phyloP scores from a whole-genome alignment of 768 basidiomycete genomes.

The Amylocystis lapponica region DNA sequence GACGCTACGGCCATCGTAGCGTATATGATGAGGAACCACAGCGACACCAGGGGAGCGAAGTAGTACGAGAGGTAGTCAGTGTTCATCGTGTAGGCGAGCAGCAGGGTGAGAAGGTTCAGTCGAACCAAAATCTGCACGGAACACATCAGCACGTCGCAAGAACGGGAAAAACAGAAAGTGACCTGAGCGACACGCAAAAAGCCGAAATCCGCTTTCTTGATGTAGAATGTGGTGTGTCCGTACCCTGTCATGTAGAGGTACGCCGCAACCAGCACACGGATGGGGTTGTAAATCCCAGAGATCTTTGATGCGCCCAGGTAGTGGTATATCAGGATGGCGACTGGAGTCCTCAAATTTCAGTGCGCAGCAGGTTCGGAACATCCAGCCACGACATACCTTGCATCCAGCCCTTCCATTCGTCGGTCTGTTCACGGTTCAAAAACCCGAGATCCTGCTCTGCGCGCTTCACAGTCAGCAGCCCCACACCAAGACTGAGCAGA shows the following conservation, averaged over 20 bases:
- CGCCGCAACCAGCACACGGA: conserved; percentile 81
- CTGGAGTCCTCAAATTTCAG: conserved; percentile 31
- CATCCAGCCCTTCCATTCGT: conserved; percentile 99
- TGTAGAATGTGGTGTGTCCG: conserved; percentile 82
- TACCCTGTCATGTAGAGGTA: conserved; percentile 95
- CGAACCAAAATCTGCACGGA: conserved; percentile 61
- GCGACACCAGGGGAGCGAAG: conserved; percentile 83
- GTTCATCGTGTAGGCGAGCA: conserved; percentile 86
- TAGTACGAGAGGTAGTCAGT: conserved; percentile 90
- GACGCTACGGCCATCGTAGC: conserved; percentile 67
- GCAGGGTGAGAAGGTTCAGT: conserved; percentile 76
- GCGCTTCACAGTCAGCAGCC: conserved; percentile 59
- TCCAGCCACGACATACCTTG: conserved; percentile 52
- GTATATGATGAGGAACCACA: conserved; percentile 89
- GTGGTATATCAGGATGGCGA: conserved; percentile 89
- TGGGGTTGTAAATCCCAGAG: conserved; percentile 89
- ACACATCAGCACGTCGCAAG: conserved; percentile 2
- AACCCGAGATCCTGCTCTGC: conserved; percentile 83
- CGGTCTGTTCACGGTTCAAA: conserved; percentile 87
- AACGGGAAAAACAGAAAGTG: conserved; percentile 14
- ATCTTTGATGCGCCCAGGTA: conserved; percentile 87
- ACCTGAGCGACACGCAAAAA: conserved; percentile 73
- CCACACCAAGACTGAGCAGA: conserved; percentile 46
- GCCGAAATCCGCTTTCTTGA: conserved; percentile 85
- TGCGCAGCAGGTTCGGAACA: background rate